These are phyloP conservation scores for Auriscalpium orientale DNA, from an alignment of 768 basidiomycete species.

Conservation along the genomic window DNA sequence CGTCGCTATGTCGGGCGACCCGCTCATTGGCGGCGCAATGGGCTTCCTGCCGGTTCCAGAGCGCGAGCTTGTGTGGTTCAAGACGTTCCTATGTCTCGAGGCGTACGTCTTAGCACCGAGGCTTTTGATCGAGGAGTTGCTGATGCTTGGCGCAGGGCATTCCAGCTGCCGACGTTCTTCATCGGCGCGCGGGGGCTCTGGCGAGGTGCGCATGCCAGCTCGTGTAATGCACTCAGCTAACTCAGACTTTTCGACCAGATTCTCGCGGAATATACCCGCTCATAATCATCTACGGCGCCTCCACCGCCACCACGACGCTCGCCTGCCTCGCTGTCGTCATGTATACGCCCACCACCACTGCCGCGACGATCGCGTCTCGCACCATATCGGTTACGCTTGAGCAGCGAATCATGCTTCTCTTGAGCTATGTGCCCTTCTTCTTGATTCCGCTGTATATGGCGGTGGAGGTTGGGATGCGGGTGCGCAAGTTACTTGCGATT, in stretches of 20 bases:
- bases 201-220: constrained; percentile 32
- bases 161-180: constrained; percentile 74
- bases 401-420: constrained; percentile 54
- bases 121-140: neutral
- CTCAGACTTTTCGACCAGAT: constrained; percentile 26
- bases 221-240: neutral
- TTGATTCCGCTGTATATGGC: constrained; percentile 64
- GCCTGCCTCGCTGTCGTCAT: constrained; percentile 61
- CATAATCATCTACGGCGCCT: constrained; percentile 67
- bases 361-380: constrained; percentile 22
- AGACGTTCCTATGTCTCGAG: constrained; percentile 55
- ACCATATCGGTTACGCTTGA: constrained; percentile 34
- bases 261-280: constrained; percentile 50
- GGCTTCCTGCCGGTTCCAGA: constrained; percentile 29
- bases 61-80: constrained; percentile 48
- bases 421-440: constrained; percentile 72
- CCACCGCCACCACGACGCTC: constrained; percentile 69
- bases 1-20: constrained; percentile 54
- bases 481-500: constrained; percentile 14
- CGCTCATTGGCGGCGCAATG: constrained; percentile 48
- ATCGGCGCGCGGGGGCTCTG: constrained; percentile 57
- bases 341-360: constrained; percentile 38
- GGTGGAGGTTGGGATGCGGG: constrained; percentile 53
- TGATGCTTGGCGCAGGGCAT: constrained; percentile 32
- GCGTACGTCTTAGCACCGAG: constrained; percentile 35